A percentile compares a stretch with the other conserved stretches of the same genome.
Conservation (phyloP, 139 green algal genomes). For the Auxenochlorella pyrenoidosa region DNA sequence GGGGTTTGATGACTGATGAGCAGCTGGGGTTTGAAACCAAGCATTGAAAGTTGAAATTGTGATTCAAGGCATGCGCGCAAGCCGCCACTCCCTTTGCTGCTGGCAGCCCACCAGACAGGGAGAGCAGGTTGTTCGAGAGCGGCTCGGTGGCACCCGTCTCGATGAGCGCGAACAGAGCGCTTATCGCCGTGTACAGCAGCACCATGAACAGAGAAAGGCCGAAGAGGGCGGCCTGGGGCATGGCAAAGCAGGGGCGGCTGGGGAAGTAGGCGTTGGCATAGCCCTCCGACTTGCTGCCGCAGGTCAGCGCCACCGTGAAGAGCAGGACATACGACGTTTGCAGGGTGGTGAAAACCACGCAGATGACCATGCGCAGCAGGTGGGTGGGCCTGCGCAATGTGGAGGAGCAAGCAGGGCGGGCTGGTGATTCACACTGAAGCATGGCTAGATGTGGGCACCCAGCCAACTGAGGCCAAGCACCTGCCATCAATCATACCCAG, state of each 20-base stretch:
- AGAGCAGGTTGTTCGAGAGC: slow-evolving; percentile 1
- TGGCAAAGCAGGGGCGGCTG: not conserved
- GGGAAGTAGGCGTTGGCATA: slow-evolving; percentile 15
- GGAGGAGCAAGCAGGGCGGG: too few species aligned
- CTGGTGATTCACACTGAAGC: too few species aligned
- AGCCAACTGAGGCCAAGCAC: too few species aligned
- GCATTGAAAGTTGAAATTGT: too few species aligned
- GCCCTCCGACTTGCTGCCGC: not conserved
- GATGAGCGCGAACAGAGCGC: slow-evolving; percentile 2
- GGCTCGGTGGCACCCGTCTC: slow-evolving; percentile 2
- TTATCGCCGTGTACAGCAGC: not conserved
- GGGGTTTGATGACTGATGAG: too few species aligned
- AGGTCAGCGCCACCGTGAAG: slow-evolving; percentile 14
- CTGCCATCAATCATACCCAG: too few species aligned
- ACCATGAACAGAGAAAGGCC: not conserved
- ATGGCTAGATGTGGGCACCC: too few species aligned
- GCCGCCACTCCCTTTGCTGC: not conserved
- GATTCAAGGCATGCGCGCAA: too few species aligned
- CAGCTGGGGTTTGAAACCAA: too few species aligned
- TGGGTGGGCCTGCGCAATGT: not conserved
- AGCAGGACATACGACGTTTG: slow-evolving; percentile 19
- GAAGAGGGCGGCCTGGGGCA: slow-evolving; percentile 2
- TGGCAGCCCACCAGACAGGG: not conserved
- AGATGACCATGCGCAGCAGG: slow-evolving; percentile 2
- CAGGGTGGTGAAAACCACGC: not conserved